Base-by-base conservation (phyloP, 2,329 filamentous ascomycete species). In the Fusarium sp. region DNA sequence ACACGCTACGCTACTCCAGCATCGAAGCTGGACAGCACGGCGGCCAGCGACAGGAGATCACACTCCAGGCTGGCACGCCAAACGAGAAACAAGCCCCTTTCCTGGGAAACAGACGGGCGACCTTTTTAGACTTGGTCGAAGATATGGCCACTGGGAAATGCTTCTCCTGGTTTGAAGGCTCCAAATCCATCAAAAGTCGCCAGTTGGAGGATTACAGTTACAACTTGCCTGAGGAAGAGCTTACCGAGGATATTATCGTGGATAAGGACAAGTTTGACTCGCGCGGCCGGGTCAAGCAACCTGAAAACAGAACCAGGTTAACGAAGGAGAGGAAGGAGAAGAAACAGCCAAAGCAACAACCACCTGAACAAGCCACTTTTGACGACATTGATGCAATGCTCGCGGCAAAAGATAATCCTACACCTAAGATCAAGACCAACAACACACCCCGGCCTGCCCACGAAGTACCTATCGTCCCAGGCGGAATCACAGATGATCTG, bases 11-110 rank as follows among this genome's bases (percentile, higher is more conserved):
- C 10, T 87, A 87, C 78, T 84, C 80, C 20, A 82, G 79, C 69
- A 79, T 87, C 63, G 82, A 87, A 62, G 84, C 80, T 7, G 85
- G 85, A 0, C 79, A 80, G 49, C 82, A 84, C 58, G 83, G 82
- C 48, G 85, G 85, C 8, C 82, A 81, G 14, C 79, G 83, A n/a
- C 80, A 83, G 20, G 83, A 86, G 70, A 73, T 88, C 23, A 80
- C 78, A 3, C 78, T 88, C 18, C 60, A 70, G 20, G 56, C 66
- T 17, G 62, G 69, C 5, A 43, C n/a, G 13, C 47, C 49, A 4
- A 27, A 18, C 8, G 43, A 42, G 2, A 9, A 31, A 1, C 39
- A 18, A 1, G 9, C n/a, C 6, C 39, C 45, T 18, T 67, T 70
- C 36, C 35, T 37, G 18, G 18, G 18, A 2, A 39, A 58, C 13